These are phyloP conservation scores for Leonotis leonurus DNA, from an alignment of 257 asterid genomes.

Conservation along the genomic window DNA sequence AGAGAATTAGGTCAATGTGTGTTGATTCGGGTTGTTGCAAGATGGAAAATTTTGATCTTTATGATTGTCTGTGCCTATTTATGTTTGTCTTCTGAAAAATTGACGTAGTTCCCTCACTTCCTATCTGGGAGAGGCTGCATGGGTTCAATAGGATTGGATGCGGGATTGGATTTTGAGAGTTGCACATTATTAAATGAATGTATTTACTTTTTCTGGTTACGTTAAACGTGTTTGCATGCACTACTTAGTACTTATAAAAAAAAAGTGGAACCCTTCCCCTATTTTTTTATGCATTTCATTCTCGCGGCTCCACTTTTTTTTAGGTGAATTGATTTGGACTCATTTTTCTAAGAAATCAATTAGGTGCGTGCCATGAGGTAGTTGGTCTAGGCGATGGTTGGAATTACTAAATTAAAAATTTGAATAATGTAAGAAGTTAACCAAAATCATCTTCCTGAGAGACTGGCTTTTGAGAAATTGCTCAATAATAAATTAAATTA, in stretches of 20 bases:
- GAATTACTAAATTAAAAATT: background rate
- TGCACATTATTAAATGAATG: background rate
- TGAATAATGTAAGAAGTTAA: too few relatives aligned
- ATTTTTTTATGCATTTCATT: too few relatives aligned
- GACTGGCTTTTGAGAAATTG: too few relatives aligned
- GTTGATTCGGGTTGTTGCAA: conserved; percentile 10
- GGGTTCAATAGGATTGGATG: background rate
- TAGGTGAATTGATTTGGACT: too few relatives aligned
- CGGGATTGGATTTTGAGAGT: background rate
- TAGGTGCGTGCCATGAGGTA: too few relatives aligned
- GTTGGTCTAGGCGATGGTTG: too few relatives aligned
- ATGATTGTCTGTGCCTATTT: background rate
- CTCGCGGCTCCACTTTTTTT: too few relatives aligned
- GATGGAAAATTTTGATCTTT: conserved; percentile 26
- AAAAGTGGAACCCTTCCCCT: too few relatives aligned
- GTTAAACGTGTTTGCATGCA: background rate
- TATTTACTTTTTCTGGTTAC: background rate
- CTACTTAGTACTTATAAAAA: background rate
- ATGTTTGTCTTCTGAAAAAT: background rate
- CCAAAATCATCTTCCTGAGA: too few relatives aligned
- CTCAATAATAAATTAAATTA: too few relatives aligned
- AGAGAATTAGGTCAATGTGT: conserved; percentile 10
- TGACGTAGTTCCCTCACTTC: background rate
- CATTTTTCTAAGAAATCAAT: too few relatives aligned
- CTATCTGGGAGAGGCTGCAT: background rate